A percentile compares a stretch with the other conserved stretches of the same genome.
Evolutionary conservation across 2,329 filamentous ascomycete genomes (phyloP).

Genomic region (Pestalotiopsis sp.): DNA sequence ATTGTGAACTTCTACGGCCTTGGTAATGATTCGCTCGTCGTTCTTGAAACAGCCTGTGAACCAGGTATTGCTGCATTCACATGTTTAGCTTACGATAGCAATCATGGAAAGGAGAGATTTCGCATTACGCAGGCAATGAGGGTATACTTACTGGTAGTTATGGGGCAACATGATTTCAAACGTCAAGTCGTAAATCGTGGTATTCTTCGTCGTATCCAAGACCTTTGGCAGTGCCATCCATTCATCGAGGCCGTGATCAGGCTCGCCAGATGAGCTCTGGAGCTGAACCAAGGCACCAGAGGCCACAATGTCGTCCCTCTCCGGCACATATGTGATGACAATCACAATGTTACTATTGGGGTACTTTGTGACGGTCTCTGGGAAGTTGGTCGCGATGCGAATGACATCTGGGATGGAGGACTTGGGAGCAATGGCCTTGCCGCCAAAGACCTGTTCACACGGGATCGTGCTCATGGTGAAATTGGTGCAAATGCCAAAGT

Average conservation of each 20-base stretch:
- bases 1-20: conserved; percentile 18
- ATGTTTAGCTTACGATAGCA: no score
- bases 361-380: conserved; percentile 18
- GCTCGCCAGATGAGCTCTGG: conserved; percentile 19
- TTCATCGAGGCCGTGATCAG: conserved; percentile 20
- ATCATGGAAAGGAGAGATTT: no score
- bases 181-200: conserved; percentile 20
- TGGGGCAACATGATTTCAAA: conserved; percentile 21
- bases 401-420: conserved; percentile 14
- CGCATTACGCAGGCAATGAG: neutral
- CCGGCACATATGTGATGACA: conserved; percentile 21
- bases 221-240: conserved; percentile 19
- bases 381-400: conserved; percentile 16
- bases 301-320: conserved; percentile 17
- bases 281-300: conserved; percentile 19
- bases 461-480: conserved; percentile 30
- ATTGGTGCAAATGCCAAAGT: conserved; percentile 23
- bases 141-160: conserved; percentile 14
- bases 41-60: conserved; percentile 18
- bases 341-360: conserved; percentile 21
- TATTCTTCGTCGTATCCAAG: conserved; percentile 21
- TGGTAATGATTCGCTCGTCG: conserved; percentile 18
- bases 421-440: conserved; percentile 20
- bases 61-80: conserved; percentile 10
- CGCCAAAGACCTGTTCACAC: conserved; percentile 24